phyloP scores from a whole-genome alignment of 2,329 filamentous ascomycete genomes.

The Aspergillus proliferans region DNA sequence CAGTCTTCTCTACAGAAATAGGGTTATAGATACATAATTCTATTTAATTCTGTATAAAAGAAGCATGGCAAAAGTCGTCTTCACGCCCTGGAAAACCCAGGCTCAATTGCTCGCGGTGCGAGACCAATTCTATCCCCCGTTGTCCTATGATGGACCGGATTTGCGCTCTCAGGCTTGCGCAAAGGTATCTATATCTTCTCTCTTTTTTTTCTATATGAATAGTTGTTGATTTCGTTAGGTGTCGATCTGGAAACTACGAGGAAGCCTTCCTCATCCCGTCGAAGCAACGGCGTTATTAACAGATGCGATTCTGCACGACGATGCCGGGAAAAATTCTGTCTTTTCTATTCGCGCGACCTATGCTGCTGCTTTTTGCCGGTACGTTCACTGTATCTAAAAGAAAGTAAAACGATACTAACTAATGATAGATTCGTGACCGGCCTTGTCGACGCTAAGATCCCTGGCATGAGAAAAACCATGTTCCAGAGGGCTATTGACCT shows the following conservation, averaged over 20 bases:
- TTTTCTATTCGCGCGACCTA: slow-evolving; percentile 42
- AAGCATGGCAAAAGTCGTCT: slow-evolving; percentile 35
- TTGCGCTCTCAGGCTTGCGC: slow-evolving; percentile 35
- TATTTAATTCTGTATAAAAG: neutral
- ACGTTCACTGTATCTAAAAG: slow-evolving; percentile 8
- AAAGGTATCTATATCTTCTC: slow-evolving; percentile 21
- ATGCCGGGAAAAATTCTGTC: slow-evolving; percentile 34
- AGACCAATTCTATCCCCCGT: slow-evolving; percentile 33
- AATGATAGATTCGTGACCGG: slow-evolving; percentile 38
- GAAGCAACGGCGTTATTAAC: slow-evolving; percentile 42
- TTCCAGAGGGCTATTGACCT: slow-evolving; percentile 38
- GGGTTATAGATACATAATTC: neutral
- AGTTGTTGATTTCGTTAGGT: slow-evolving; percentile 23
- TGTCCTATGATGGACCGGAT: slow-evolving; percentile 28
- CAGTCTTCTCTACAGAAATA: neutral
- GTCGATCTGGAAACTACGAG: slow-evolving; percentile 40
- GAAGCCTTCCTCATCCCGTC: slow-evolving; percentile 41
- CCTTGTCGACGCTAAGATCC: slow-evolving; percentile 39
- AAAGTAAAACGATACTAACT: neutral
- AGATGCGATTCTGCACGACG: slow-evolving; percentile 41
- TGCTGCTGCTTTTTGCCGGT: slow-evolving; percentile 42
- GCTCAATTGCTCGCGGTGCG: slow-evolving; percentile 33
- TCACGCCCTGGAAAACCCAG: slow-evolving; percentile 38
- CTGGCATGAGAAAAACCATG: slow-evolving; percentile 39
- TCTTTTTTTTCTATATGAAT: neutral